phyloP scores from a whole-genome alignment of 1,139 yeast genomes.

The Saccharomyces hybrid region DNA sequence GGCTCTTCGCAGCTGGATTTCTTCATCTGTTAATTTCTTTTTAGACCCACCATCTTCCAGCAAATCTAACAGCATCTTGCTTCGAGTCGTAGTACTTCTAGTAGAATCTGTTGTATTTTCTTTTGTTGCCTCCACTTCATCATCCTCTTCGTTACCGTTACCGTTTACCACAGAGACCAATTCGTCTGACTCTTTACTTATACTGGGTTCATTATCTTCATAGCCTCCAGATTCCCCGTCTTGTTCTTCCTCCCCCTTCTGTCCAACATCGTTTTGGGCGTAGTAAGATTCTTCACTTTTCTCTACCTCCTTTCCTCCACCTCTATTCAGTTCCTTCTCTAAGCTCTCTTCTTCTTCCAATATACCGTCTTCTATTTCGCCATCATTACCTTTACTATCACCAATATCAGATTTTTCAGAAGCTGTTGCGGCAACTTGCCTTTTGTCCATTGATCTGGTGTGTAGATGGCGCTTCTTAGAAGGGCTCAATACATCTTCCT shows the following conservation, averaged over 20 bases:
- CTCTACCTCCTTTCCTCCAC: slow-evolving; percentile 9
- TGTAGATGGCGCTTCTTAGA: neutral
- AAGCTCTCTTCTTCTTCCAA: slow-evolving; percentile 11
- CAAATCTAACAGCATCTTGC: slow-evolving; percentile 20
- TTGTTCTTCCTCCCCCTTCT: slow-evolving; percentile 10
- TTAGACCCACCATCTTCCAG: slow-evolving; percentile 23
- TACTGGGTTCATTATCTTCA: slow-evolving; percentile 7
- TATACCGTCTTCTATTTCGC: slow-evolving; percentile 6
- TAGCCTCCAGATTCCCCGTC: slow-evolving; percentile 6
- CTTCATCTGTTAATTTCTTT: slow-evolving; percentile 63
- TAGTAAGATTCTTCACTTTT: neutral
- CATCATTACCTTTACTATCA: slow-evolving; percentile 1
- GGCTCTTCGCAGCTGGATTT: slow-evolving; percentile 69
- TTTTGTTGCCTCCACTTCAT: slow-evolving; percentile 6
- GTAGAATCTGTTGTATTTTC: slow-evolving; percentile 8
- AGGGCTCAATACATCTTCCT: slow-evolving; percentile 4
- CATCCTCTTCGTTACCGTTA: slow-evolving; percentile 7
- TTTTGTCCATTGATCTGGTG: neutral
- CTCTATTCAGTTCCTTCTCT: slow-evolving; percentile 8
- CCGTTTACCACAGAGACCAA: slow-evolving; percentile 1
- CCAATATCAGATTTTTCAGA: neutral
- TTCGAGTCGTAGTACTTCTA: slow-evolving; percentile 3
- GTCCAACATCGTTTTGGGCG: slow-evolving; percentile 9
- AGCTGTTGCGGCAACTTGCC: neutral
- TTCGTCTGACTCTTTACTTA: slow-evolving; percentile 12